phyloP scores from a whole-genome alignment of 2,329 filamentous ascomycete genomes.

The Cercospora sesami region DNA sequence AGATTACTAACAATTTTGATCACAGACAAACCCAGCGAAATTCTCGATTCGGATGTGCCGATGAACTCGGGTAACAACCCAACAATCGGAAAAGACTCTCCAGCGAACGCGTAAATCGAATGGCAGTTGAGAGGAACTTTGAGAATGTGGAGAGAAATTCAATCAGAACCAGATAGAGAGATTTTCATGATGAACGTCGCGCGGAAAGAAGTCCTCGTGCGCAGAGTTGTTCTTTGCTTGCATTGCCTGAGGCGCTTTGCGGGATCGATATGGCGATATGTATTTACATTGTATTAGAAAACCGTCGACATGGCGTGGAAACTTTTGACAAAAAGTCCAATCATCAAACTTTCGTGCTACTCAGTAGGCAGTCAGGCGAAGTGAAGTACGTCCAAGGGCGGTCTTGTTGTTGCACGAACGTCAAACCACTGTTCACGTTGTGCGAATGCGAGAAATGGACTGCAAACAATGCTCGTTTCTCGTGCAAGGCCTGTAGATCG shows the following conservation, averaged over 20 bases:
- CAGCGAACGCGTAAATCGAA: conserved; percentile 24
- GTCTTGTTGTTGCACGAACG: background rate
- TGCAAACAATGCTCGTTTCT: background rate
- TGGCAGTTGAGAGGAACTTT: background rate
- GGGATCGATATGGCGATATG: background rate
- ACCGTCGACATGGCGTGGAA: background rate
- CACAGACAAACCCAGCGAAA: conserved; percentile 28
- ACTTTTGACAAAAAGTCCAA: background rate
- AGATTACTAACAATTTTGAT: background rate
- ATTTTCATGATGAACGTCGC: background rate
- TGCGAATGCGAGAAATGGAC: background rate
- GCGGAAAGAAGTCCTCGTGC: background rate
- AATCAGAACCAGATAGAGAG: background rate
- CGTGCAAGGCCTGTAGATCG: background rate
- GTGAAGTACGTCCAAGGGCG: background rate
- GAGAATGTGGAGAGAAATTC: background rate
- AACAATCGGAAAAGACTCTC: conserved; percentile 22
- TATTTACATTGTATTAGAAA: background rate
- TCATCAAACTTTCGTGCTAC: background rate
- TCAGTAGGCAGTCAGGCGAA: too few relatives aligned
- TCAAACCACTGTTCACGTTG: background rate
- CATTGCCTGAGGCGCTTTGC: background rate
- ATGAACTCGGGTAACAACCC: conserved; percentile 23
- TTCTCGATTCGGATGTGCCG: conserved; percentile 22
- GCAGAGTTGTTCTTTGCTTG: background rate